Evolutionary conservation across 1,284 basidiomycete genomes (phyloP), one percentile per base, ranked within the genome.

Genomic region (Rhodotorula sp.): DNA sequence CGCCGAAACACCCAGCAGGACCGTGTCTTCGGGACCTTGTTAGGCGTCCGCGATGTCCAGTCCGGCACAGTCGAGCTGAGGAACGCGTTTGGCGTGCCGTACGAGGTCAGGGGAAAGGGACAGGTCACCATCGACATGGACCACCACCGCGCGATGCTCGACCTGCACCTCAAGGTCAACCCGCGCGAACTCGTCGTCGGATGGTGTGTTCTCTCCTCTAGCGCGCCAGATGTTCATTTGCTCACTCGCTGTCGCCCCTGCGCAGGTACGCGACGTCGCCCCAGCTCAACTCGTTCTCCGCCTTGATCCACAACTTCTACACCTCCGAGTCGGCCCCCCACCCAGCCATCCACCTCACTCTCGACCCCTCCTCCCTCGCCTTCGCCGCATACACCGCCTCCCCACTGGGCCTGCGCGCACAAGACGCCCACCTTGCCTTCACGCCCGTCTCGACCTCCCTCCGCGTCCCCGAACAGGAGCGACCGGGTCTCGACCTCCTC

Each of bases 231-330:
- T 54, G 26, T 34, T 16, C 52, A 20, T 18, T 10, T 13, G 5
- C n/a, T 13, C 8, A 46, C 8, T 34, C 3, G 46, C 28, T 26
- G 34, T n/a, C 40, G 22, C n/a, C 52, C 31, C 13, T 18, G 16
- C 16, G 18, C 77, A 92, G 91, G 90, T 94, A 94, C 82, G 92
- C 92, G 26, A 94, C 92, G 28, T 89, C 89, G 72, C 89, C 90
- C 6, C 88, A 90, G 73, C 86, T 99, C 69, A 95, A 96, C 83
- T 92, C 91, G 22, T 95, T 95, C 84, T 95, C 94, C 55, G 94
- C 96, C 28, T 86, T 99, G 74, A 96, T 99, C 78, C 96, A 99
- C 85, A 94, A 97, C 82, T 97, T 97, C 82, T 99, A 96, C 82
- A 88, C 91, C 51, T 87, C 90, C 84, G 93, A 99, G 82, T 94